phyloP scores from a whole-genome alignment of 2,329 filamentous ascomycete genomes.

The Colletotrichum sidae region DNA sequence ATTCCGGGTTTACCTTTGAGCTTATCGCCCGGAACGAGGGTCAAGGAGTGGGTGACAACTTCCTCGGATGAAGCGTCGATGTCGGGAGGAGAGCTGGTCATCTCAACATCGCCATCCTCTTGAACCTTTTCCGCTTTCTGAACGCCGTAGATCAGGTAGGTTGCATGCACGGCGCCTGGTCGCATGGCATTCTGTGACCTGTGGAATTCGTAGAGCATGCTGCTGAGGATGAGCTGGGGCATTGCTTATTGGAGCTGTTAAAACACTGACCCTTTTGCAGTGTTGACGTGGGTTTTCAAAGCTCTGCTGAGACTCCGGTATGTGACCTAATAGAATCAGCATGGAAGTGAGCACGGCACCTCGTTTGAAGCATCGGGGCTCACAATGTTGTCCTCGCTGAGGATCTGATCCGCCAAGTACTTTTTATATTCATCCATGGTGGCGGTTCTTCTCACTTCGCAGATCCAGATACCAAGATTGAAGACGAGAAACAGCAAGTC shows the following conservation, averaged over 20 bases:
- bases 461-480: not conserved
- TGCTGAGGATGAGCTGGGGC: constrained; percentile 63
- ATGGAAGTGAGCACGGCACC: constrained; percentile 23
- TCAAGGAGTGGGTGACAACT: constrained; percentile 68
- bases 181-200: constrained; percentile 80
- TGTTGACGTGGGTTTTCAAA: constrained; percentile 85
- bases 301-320: constrained; percentile 88
- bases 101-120: constrained; percentile 74
- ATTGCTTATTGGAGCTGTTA: not conserved
- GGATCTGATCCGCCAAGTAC: constrained; percentile 79
- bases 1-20: constrained; percentile 67
- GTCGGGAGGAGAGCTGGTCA: constrained; percentile 74
- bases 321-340: constrained; percentile 71
- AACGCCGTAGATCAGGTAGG: constrained; percentile 86
- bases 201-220: constrained; percentile 90
- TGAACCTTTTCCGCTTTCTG: constrained; percentile 57
- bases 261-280: constrained; percentile 82
- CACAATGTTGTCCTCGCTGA: constrained; percentile 81
- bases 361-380: constrained; percentile 42
- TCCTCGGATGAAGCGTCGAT: constrained; percentile 61
- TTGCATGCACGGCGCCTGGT: constrained; percentile 83
- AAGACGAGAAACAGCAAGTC: not conserved
- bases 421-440: constrained; percentile 73
- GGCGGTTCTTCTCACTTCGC: no score
- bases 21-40: constrained; percentile 78